Evolutionary conservation across 805 yeast genomes (phyloP).

Genomic region (Kazachstania taianensis): DNA sequence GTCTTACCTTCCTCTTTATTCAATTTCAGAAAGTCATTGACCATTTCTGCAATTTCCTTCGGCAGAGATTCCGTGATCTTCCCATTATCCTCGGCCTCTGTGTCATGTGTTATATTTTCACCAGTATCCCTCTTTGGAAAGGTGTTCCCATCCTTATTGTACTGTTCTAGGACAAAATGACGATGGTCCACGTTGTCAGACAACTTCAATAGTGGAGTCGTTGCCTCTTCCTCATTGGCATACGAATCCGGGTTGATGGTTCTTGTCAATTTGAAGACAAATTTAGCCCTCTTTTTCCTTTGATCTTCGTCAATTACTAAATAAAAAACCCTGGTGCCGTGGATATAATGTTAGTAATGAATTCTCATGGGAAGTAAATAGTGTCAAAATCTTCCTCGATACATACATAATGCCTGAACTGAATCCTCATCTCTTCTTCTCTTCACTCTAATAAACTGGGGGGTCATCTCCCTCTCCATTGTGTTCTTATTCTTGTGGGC

Average conservation of each 20-base stretch:
- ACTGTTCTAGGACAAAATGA: constrained; percentile 26
- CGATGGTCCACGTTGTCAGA: constrained; percentile 14
- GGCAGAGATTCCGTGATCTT: constrained; percentile 32
- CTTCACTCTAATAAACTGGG: constrained; percentile 71
- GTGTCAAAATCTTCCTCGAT: background rate
- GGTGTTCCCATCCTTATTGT: constrained; percentile 14
- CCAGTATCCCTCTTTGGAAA: constrained; percentile 13
- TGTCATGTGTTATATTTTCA: constrained; percentile 5
- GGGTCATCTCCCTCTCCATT: no score
- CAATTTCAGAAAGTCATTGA: constrained; percentile 45
- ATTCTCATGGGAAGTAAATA: background rate
- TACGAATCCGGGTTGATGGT: constrained; percentile 32
- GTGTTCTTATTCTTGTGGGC: no score
- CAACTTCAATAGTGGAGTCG: constrained; percentile 22
- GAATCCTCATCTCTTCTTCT: constrained; percentile 84
- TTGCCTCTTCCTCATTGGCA: constrained; percentile 19
- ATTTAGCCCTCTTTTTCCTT: constrained; percentile 26
- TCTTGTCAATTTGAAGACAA: constrained; percentile 39
- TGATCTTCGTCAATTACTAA: constrained; percentile 26
- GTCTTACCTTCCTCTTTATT: constrained; percentile 18
- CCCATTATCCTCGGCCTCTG: constrained; percentile 6
- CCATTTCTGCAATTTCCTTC: constrained; percentile 65
- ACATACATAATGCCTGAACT: constrained; percentile 57
- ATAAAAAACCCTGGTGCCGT: background rate
- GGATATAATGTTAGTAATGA: background rate